Base-by-base conservation (phyloP, 257 asterid genomes). In the Gentiana dahurica region DNA sequence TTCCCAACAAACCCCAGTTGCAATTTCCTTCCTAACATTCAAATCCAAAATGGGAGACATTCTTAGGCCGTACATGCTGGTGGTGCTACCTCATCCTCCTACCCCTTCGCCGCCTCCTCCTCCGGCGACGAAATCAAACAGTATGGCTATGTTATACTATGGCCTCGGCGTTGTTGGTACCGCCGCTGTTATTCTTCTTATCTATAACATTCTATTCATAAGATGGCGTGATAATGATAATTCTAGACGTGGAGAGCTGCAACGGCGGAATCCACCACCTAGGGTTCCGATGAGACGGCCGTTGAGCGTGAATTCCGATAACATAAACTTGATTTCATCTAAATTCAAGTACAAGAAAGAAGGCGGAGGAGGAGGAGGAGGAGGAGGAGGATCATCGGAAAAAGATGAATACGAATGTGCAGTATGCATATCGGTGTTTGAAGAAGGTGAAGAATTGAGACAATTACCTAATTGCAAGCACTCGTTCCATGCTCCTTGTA, bases 401-500 rank as follows among this genome's bases (percentile, higher is more conserved):
- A 10, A 34, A 65, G 69, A 46, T 46, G 24, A 15, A 15, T 47
- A 61, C 1, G 83, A 78, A 48, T 85, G 94, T 57, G 73, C 67
- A 4, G 94, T 88, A 43, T 88, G 95, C 58, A 59, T 85, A n/a
- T 79, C 95, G 2, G 85, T 35, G 54, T 74, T 77, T 50, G 90
- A 82, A 68, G 77, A 85, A 60, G 94, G 81, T 51, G 95, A 88
- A 54, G 80, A 79, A 54, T 48, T 83, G 3, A 68, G 73, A 77
- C 75, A 77, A 60, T 54, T 85, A 43, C 94, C 79, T 0, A 73
- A 57, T 55, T 88, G 97, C 66, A 77, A 51, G 41, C 95, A 88
- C 67, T 72, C 55, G 6, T 88, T 85, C 59, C 97, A 83, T 64
- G 85, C 90, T 53, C 65, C 86, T 7, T 88, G 91, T 60, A 81